These are phyloP conservation scores for Aspergillus cejpii DNA, from an alignment of 2,329 filamentous ascomycete genomes.

Conservation along the genomic window DNA sequence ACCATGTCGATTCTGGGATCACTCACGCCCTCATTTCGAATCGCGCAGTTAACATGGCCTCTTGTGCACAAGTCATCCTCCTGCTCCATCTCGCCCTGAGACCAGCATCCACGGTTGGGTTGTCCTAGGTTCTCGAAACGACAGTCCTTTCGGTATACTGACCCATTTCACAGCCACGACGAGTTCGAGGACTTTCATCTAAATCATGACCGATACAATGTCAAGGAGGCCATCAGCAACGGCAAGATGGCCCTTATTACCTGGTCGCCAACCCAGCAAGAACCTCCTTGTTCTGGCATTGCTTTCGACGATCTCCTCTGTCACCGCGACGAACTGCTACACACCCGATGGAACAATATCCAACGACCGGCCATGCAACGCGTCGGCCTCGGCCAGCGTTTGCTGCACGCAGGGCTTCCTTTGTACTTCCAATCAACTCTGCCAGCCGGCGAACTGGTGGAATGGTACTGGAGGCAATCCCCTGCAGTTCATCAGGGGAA, in stretches of 20 bases:
- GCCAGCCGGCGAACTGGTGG: constrained; percentile 5
- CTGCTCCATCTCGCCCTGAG: neutral
- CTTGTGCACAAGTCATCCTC: neutral
- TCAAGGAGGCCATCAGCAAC: neutral
- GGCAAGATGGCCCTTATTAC: neutral
- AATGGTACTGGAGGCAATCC: constrained; percentile 1
- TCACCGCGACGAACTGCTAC: constrained; percentile 3
- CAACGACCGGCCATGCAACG: constrained; percentile 4
- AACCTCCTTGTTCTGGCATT: neutral
- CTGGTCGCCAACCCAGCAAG: neutral
- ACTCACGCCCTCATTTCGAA: neutral
- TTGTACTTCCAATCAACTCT: constrained; percentile 3
- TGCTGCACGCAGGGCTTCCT: constrained; percentile 6
- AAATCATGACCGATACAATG: neutral
- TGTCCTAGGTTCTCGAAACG: neutral
- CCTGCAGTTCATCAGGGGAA: constrained; percentile 4
- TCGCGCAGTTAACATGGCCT: neutral
- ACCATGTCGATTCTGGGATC: neutral
- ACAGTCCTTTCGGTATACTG: no score
- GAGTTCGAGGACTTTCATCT: neutral
- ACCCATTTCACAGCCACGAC: neutral
- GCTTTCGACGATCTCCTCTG: neutral
- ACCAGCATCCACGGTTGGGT: neutral
- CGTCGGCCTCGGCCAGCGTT: constrained; percentile 1
- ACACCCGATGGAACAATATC: constrained; percentile 2